Conservation (phyloP, 2,329 filamentous ascomycete species). For the Fusarium musae region DNA sequence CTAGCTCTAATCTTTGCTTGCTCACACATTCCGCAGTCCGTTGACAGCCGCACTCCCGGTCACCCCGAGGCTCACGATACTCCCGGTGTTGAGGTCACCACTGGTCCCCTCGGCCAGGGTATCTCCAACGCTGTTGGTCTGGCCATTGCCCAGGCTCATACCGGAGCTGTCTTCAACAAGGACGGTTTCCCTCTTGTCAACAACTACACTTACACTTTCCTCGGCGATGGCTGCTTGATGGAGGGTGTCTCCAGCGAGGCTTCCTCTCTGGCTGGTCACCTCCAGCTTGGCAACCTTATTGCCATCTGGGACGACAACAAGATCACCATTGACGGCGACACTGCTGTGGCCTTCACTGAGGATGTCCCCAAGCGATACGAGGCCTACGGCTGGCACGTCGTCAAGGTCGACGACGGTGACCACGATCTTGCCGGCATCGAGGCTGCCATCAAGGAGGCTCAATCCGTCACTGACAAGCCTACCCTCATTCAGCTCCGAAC, state of each 20-base stretch:
- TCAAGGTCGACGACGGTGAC: slow-evolving; percentile 88
- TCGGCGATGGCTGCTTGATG: slow-evolving; percentile 98
- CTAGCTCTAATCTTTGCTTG: background rate
- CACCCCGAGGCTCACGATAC: slow-evolving; percentile 98
- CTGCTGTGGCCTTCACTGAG: slow-evolving; percentile 95
- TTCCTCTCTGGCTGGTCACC: slow-evolving; percentile 90
- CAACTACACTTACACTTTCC: slow-evolving; percentile 97
- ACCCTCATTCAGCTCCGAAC: slow-evolving; percentile 96
- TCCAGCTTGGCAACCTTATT: slow-evolving; percentile 98
- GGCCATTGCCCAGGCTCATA: slow-evolving; percentile 95
- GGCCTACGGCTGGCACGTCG: slow-evolving; percentile 94
- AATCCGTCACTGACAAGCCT: slow-evolving; percentile 94
- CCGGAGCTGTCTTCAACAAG: slow-evolving; percentile 94
- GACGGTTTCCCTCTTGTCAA: slow-evolving; percentile 89
- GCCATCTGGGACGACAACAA: slow-evolving; percentile 98
- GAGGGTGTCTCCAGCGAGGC: slow-evolving; percentile 97
- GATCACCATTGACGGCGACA: slow-evolving; percentile 95
- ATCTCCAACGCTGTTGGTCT: slow-evolving; percentile 98
- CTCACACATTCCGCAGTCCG: slow-evolving; percentile 49
- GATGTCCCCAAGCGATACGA: slow-evolving; percentile 96
- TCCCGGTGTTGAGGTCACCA: slow-evolving; percentile 96
- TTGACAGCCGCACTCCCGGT: slow-evolving; percentile 85
- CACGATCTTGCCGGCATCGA: slow-evolving; percentile 88
- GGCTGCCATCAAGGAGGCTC: slow-evolving; percentile 84
- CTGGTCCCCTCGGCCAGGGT: slow-evolving; percentile 96